Base-by-base conservation (phyloP, 2,329 filamentous ascomycete genomes). In the Eurotiales sp. region DNA sequence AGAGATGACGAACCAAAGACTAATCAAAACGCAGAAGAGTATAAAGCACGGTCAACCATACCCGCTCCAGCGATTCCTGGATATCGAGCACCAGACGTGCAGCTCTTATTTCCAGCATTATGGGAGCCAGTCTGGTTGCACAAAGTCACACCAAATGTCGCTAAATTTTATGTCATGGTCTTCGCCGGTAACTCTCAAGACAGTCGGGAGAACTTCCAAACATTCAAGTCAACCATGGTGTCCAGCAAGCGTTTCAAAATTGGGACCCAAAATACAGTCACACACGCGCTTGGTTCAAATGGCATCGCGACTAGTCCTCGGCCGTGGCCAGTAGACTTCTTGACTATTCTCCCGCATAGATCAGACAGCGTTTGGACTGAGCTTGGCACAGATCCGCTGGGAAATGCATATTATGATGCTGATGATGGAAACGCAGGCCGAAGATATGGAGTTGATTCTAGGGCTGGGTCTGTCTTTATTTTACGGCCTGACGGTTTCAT, bases 101-200 rank as follows among this genome's bases (percentile, higher is more conserved):
- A 12, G 10, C 29, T 32, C 10, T 32, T 32, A 32, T 12, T 32
- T 8, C 29, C 29, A 12, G 29, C 29, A 12, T 32, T 32, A 32
- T 32, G 29, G 29, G 29, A 23, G 6, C 37, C 37, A 19, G 17
- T 40, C 22, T 23, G 45, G 34, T 36, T 48, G 17, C 45, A 48
- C 12, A 19, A 39, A 40, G 45, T 48, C 15, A 48, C 45, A 21
- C 34, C 34, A 23, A 48, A 48, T 37, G 34, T 48, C 25, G 45
- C 30, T 21, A 48, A 32, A 22, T 48, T 48, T 23, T 32, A 48
- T 48, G 45, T 40, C 17, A 15, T 48, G 17, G 34, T 48, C n/a
- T 48, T 48, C 25, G 29, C 45, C 22, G 45, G 45, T 17, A 40
- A 48, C 14, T 21, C 45, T 32, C 29, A 32, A 32, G 29, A 32